Evolutionary conservation across 23 red algal species (phyloP).

Genomic region (Gracilariopsis chorda): DNA sequence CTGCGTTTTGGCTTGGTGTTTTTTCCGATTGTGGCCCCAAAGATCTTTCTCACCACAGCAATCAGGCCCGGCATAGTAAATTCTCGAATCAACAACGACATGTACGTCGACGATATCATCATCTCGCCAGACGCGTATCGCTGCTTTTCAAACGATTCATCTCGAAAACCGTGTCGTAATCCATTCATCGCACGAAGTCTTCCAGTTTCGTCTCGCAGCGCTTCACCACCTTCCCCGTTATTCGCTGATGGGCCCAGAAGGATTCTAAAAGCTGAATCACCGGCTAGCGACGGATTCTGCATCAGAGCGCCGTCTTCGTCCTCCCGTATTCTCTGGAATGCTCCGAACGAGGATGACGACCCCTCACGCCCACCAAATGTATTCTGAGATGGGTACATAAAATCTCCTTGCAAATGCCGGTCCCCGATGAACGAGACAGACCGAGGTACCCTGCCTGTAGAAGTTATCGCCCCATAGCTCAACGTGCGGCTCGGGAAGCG

Average conservation of each 20-base stretch:
- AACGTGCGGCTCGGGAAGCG: slow-evolving; percentile 9
- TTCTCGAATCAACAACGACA: slow-evolving; percentile 69
- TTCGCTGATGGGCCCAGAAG: slow-evolving; percentile 28
- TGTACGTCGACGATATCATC: slow-evolving; percentile 70
- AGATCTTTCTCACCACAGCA: slow-evolving; percentile 69
- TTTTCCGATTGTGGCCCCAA: slow-evolving; percentile 63
- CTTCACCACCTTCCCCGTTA: background rate
- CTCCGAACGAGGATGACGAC: background rate
- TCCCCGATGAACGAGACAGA: slow-evolving; percentile 46
- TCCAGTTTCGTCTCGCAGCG: slow-evolving; percentile 2
- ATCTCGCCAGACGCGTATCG: slow-evolving; percentile 79
- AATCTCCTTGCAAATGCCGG: background rate
- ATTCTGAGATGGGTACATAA: no score
- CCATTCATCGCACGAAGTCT: slow-evolving; percentile 14
- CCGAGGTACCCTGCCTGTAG: background rate
- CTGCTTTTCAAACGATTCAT: slow-evolving; percentile 75
- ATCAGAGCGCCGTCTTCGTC: slow-evolving; percentile 22
- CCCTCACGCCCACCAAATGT: background rate
- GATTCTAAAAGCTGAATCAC: slow-evolving; percentile 22
- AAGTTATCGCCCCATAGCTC: slow-evolving; percentile 24
- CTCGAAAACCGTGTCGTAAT: slow-evolving; percentile 16
- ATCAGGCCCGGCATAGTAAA: slow-evolving; percentile 69
- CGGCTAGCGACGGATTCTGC: slow-evolving; percentile 24
- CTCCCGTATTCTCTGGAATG: background rate
- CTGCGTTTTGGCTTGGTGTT: slow-evolving; percentile 49